A percentile compares a stretch with the other conserved stretches of the same genome.
These are phyloP conservation scores for Hansfordia pulvinata DNA, from an alignment of 2,329 filamentous ascomycete species.

Conservation along the genomic window DNA sequence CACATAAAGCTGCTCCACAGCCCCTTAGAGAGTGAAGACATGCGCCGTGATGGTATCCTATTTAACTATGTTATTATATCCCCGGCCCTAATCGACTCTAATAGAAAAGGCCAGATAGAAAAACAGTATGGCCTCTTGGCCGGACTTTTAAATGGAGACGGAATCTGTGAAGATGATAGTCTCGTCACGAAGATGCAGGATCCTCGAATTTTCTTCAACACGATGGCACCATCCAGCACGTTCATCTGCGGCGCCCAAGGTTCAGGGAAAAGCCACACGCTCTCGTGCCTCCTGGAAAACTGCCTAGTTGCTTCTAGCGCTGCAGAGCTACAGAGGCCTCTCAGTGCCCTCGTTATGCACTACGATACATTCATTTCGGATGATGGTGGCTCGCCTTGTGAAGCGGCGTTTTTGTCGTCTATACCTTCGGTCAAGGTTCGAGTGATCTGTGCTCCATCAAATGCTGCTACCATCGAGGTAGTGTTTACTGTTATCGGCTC, in stretches of 20 bases:
- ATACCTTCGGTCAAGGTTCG: constrained; percentile 28
- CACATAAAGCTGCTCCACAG: no score
- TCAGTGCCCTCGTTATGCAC: constrained; percentile 51
- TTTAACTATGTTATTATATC: no score
- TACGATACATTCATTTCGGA: constrained; percentile 44
- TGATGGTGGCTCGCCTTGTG: constrained; percentile 35
- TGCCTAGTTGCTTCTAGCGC: constrained; percentile 32
- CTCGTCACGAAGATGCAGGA: no score
- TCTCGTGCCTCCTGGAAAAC: constrained; percentile 43
- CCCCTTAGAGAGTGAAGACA: no score
- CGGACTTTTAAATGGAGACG: no score
- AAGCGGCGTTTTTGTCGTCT: constrained; percentile 42
- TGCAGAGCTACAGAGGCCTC: constrained; percentile 31
- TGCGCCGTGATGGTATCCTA: no score
- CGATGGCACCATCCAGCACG: constrained; percentile 36
- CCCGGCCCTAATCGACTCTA: no score
- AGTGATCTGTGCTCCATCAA: constrained; percentile 41
- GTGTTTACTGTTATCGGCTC: neutral
- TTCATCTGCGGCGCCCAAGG: constrained; percentile 55
- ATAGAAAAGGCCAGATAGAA: no score
- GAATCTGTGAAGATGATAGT: no score
- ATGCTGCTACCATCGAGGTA: constrained; percentile 25
- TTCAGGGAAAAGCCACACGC: constrained; percentile 49
- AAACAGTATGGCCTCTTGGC: no score
- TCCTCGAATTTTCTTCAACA: constrained; percentile 28